Evolutionary conservation across 768 basidiomycete genomes (phyloP).

Genomic region (Gymnopilus junonius): DNA sequence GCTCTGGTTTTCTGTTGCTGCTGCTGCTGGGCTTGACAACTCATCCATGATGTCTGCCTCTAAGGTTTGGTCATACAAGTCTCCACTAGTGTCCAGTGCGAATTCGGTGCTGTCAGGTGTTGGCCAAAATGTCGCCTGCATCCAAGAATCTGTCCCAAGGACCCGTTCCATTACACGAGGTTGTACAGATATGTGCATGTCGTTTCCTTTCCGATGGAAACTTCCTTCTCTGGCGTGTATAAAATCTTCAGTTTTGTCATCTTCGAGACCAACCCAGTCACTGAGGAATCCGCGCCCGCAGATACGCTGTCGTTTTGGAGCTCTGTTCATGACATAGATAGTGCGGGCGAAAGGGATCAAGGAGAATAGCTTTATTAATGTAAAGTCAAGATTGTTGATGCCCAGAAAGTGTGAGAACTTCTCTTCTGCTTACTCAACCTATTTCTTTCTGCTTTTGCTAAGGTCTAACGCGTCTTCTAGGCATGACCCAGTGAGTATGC

Average conservation of each 20-base stretch:
- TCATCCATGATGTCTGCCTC: constrained; percentile 4
- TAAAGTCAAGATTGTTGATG: no score
- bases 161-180: background rate
- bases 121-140: background rate
- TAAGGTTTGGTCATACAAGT: constrained; percentile 1
- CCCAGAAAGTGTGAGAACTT: no score
- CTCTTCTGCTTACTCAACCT: no score
- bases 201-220: background rate
- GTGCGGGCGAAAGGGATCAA: background rate
- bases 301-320: background rate
- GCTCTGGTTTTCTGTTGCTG: background rate
- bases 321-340: background rate
- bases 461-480: no score
- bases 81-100: constrained; percentile 2
- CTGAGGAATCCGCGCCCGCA: background rate
- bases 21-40: background rate
- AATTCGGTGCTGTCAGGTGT: background rate
- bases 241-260: background rate
- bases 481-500: no score
- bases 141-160: constrained; percentile 1
- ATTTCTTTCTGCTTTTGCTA: no score
- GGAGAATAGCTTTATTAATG: background rate
- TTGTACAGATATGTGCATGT: background rate
- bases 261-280: background rate
- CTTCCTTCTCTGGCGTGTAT: background rate